phyloP scores from a whole-genome alignment of 306 rosid genomes.

The Malus orientalis region DNA sequence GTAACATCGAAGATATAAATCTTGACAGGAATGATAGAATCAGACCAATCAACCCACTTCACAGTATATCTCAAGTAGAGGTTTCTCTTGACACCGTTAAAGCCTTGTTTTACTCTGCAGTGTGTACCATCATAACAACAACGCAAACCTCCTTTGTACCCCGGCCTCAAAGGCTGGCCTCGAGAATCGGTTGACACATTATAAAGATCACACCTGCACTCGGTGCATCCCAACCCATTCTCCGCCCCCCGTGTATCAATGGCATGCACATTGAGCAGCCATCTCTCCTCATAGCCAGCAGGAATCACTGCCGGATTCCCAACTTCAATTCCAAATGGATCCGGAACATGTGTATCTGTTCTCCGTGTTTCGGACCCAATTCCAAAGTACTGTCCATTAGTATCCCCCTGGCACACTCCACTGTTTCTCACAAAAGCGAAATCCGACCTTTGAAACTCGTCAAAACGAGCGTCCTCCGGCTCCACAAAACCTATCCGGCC shows the following conservation, averaged over 20 bases:
- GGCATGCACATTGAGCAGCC: slow-evolving; percentile 66
- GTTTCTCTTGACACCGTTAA: slow-evolving; percentile 36
- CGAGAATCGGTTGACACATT: slow-evolving; percentile 36
- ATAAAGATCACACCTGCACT: slow-evolving; percentile 63
- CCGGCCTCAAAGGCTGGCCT: slow-evolving; percentile 28
- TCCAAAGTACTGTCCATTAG: slow-evolving; percentile 47
- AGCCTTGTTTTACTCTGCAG: slow-evolving; percentile 46
- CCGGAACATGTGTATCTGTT: slow-evolving; percentile 44
- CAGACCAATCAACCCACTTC: slow-evolving; percentile 71
- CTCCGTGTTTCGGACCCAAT: slow-evolving; percentile 64
- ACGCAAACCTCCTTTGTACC: slow-evolving; percentile 46
- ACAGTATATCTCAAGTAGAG: slow-evolving; percentile 63
- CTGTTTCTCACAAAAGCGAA: slow-evolving; percentile 16
- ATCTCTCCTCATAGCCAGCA: slow-evolving; percentile 56
- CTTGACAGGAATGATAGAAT: slow-evolving; percentile 49
- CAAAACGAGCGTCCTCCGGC: slow-evolving; percentile 4
- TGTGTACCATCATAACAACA: slow-evolving; percentile 56
- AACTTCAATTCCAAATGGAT: slow-evolving; percentile 60
- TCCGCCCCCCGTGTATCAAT: slow-evolving; percentile 62
- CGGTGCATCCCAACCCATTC: slow-evolving; percentile 53
- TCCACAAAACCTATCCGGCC: slow-evolving; percentile 10
- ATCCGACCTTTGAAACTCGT: slow-evolving; percentile 8
- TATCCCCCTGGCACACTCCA: slow-evolving; percentile 40
- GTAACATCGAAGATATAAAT: slow-evolving; percentile 61
- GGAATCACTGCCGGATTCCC: slow-evolving; percentile 56